phyloP scores from a whole-genome alignment of 208 protist species.

The Novymonas esmeraldas region DNA sequence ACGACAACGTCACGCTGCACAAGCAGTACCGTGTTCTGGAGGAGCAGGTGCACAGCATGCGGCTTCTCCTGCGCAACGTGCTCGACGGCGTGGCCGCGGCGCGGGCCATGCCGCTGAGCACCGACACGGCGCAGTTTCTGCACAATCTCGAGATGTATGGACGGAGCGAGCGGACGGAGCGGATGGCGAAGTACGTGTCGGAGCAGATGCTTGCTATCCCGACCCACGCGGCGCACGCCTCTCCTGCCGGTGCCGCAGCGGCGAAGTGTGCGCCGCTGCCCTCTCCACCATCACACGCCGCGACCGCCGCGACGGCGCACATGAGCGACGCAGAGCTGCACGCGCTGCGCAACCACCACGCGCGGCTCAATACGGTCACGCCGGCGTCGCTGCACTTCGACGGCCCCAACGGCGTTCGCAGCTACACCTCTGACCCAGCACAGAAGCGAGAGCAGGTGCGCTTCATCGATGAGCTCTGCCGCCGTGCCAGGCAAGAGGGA shows the following conservation, averaged over 20 bases:
- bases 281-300: too few relatives aligned
- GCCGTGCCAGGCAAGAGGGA: constrained; percentile 13
- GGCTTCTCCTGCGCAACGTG: constrained; percentile 73
- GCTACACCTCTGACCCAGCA: constrained; percentile 72
- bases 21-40: constrained; percentile 69
- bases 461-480: constrained; percentile 68
- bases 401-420: constrained; percentile 62
- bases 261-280: too few relatives aligned
- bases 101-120: constrained; percentile 46
- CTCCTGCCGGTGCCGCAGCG: constrained; percentile 1
- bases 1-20: constrained; percentile 85
- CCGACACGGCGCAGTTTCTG: constrained; percentile 61
- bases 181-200: constrained; percentile 58
- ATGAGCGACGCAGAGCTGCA: constrained; percentile 28
- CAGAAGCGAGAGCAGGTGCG: constrained; percentile 76
- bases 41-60: constrained; percentile 48
- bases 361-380: constrained; percentile 48
- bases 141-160: constrained; percentile 81
- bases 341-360: constrained; percentile 30
- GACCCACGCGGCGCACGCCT: too few relatives aligned
- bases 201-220: constrained; percentile 48
- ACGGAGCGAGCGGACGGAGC: constrained; percentile 66
- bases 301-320: too few relatives aligned
- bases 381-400: constrained; percentile 57
- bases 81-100: constrained; percentile 79